Percentiles rank a stretch among this genome's conserved stretches.
Conservation (phyloP, 2,329 filamentous ascomycete genomes). For the Alternaria gansuensis region DNA sequence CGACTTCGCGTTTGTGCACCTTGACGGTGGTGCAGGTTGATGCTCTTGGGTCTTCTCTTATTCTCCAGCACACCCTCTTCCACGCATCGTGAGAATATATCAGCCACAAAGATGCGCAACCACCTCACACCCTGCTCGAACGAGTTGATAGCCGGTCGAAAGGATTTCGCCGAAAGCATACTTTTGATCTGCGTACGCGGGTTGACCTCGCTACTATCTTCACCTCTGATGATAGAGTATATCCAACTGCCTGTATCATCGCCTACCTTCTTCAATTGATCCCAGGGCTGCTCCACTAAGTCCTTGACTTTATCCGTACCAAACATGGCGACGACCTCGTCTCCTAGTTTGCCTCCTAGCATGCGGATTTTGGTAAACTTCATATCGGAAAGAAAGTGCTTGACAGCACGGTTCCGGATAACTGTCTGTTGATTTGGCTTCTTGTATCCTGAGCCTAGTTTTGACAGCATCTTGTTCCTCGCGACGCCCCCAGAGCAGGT, state of each 20-base stretch:
- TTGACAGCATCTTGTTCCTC: conserved; percentile 93
- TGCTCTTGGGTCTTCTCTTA: conserved; percentile 82
- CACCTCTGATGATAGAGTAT: conserved; percentile 82
- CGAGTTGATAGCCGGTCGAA: conserved; percentile 81
- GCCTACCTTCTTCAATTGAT: conserved; percentile 79
- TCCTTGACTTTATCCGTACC: conserved; percentile 81
- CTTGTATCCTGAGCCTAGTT: conserved; percentile 87
- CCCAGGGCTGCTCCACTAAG: conserved; percentile 74
- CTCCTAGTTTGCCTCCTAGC: conserved; percentile 92
- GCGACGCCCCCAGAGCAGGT: conserved; percentile 92
- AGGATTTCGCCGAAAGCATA: conserved; percentile 97
- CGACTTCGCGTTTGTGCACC: conserved; percentile 77
- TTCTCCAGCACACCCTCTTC: conserved; percentile 92
- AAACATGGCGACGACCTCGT: conserved; percentile 83
- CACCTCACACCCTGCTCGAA: conserved; percentile 82
- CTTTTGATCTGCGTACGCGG: conserved; percentile 92
- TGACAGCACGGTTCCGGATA: conserved; percentile 83
- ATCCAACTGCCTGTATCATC: conserved; percentile 88
- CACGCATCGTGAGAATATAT: conserved; percentile 87
- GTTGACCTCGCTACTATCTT: conserved; percentile 89
- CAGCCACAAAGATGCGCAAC: conserved; percentile 89
- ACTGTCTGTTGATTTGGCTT: conserved; percentile 96
- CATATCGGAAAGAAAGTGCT: conserved; percentile 80
- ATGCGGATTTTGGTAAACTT: conserved; percentile 96
- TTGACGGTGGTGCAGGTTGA: conserved; percentile 84